These are phyloP conservation scores for Lachancea waltii DNA, from an alignment of 805 yeast species.

Conservation along the genomic window DNA sequence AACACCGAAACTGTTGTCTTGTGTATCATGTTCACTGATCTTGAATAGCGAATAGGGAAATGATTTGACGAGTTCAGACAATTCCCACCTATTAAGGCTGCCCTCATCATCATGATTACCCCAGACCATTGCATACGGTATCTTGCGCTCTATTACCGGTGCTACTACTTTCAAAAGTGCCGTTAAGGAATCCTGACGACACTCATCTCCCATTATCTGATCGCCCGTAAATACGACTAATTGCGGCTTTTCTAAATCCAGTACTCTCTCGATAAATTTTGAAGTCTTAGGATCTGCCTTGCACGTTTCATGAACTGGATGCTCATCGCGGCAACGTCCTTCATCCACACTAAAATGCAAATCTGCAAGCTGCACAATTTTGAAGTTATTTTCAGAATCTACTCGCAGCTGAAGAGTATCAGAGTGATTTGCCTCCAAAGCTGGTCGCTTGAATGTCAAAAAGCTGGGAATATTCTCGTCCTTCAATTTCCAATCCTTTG, in stretches of 20 bases:
- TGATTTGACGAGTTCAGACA: slow-evolving; percentile 48
- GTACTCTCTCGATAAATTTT: slow-evolving; percentile 50
- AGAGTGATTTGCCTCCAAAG: slow-evolving; percentile 3
- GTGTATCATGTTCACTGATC: slow-evolving; percentile 51
- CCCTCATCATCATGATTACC: slow-evolving; percentile 97
- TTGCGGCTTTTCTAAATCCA: slow-evolving; percentile 77
- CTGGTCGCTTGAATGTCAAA: slow-evolving; percentile 11
- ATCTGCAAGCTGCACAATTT: slow-evolving; percentile 85
- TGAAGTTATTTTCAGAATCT: slow-evolving; percentile 47
- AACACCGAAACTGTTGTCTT: slow-evolving; percentile 53
- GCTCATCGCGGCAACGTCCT: slow-evolving; percentile 74
- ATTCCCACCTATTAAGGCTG: slow-evolving; percentile 47
- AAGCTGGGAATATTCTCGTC: slow-evolving; percentile 8
- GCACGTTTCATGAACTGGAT: slow-evolving; percentile 53
- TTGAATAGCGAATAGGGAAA: slow-evolving; percentile 65
- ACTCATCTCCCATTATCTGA: slow-evolving; percentile 72
- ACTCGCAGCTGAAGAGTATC: slow-evolving; percentile 32
- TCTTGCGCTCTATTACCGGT: slow-evolving; percentile 58
- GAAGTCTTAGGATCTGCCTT: slow-evolving; percentile 72
- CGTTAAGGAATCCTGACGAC: slow-evolving; percentile 73
- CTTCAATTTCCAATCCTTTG: background rate
- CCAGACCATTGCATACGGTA: slow-evolving; percentile 80
- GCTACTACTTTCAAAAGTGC: slow-evolving; percentile 69
- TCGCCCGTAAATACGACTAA: slow-evolving; percentile 87
- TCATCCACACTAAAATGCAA: slow-evolving; percentile 81